A percentile compares a stretch with the other conserved stretches of the same genome.
phyloP scores from a whole-genome alignment of 768 basidiomycete species.

The Hericium erinaceus region DNA sequence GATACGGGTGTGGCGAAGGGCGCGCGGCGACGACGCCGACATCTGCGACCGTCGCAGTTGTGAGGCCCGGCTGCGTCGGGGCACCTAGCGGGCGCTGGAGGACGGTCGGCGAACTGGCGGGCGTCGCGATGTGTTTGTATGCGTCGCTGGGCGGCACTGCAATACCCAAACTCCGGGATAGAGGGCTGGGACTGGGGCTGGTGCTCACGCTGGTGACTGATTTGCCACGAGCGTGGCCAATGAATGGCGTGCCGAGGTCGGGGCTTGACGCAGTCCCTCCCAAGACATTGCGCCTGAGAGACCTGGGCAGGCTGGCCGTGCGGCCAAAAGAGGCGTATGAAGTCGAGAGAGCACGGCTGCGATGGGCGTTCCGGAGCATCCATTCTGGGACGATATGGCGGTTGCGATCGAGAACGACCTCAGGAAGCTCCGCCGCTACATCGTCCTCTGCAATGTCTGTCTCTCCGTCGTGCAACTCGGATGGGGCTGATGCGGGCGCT shows the following conservation, averaged over 20 bases:
- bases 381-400: constrained; percentile 96
- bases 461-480: constrained; percentile 24
- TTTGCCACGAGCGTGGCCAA: constrained; percentile 2
- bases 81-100: constrained; percentile 1
- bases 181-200: constrained; percentile 29
- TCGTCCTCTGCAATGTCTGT: constrained; percentile 27
- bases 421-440: constrained; percentile 77
- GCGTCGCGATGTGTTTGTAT: constrained; percentile 39
- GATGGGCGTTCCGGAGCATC: constrained; percentile 55
- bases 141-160: constrained; percentile 28
- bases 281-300: constrained; percentile 34
- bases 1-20: neutral
- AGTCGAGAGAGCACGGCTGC: constrained; percentile 36
- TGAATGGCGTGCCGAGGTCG: constrained; percentile 36
- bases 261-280: constrained; percentile 63
- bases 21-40: constrained; percentile 4
- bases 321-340: constrained; percentile 22
- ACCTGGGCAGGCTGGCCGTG: constrained; percentile 24
- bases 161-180: constrained; percentile 20
- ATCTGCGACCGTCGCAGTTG: constrained; percentile 20
- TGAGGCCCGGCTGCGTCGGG: constrained; percentile 2
- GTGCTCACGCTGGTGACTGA: constrained; percentile 10
- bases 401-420: constrained; percentile 86
- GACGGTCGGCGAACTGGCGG: constrained; percentile 36
- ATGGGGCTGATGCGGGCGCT: neutral